A percentile compares a stretch with the other conserved stretches of the same genome.
Evolutionary conservation across 2,329 filamentous ascomycete genomes (phyloP).

Genomic region (Trichoderma sp.): DNA sequence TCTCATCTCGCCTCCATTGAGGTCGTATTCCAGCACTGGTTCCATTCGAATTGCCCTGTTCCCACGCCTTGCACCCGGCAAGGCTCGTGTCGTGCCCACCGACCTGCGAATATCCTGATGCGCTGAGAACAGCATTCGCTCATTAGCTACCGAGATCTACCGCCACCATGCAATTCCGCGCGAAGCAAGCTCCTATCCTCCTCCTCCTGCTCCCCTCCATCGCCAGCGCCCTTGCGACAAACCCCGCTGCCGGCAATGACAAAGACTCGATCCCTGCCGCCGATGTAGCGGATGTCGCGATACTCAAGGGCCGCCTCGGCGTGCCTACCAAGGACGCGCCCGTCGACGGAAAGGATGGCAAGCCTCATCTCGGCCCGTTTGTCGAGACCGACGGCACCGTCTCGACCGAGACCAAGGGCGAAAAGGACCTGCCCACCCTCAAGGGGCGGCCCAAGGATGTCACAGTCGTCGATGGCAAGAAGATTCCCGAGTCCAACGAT

Average conservation of each 20-base stretch:
- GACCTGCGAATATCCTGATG: not conserved
- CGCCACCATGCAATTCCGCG: slow-evolving; percentile 58
- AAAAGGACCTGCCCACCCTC: slow-evolving; percentile 41
- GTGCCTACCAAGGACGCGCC: slow-evolving; percentile 71
- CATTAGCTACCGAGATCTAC: slow-evolving; percentile 1
- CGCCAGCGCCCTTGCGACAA: slow-evolving; percentile 43
- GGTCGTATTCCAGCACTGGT: not conserved
- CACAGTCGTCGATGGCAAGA: slow-evolving; percentile 57
- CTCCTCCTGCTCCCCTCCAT: slow-evolving; percentile 60
- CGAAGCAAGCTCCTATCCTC: slow-evolving; percentile 53
- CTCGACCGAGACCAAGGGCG: slow-evolving; percentile 34
- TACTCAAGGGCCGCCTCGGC: slow-evolving; percentile 36
- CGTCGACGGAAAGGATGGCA: slow-evolving; percentile 89
- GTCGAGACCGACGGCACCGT: slow-evolving; percentile 53
- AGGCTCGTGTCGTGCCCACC: slow-evolving; percentile 2
- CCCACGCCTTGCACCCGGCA: not conserved
- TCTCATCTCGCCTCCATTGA: slow-evolving; percentile 9
- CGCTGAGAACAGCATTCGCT: slow-evolving; percentile 1
- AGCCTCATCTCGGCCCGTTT: slow-evolving; percentile 84
- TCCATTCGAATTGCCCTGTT: not conserved
- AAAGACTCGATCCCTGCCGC: slow-evolving; percentile 28
- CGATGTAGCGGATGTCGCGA: slow-evolving; percentile 28
- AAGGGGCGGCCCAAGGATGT: slow-evolving; percentile 53
- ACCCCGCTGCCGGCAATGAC: slow-evolving; percentile 26
- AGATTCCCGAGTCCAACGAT: slow-evolving; percentile 64